phyloP scores from a whole-genome alignment of 139 green algal species.

The Monoraphidium neglectum region DNA sequence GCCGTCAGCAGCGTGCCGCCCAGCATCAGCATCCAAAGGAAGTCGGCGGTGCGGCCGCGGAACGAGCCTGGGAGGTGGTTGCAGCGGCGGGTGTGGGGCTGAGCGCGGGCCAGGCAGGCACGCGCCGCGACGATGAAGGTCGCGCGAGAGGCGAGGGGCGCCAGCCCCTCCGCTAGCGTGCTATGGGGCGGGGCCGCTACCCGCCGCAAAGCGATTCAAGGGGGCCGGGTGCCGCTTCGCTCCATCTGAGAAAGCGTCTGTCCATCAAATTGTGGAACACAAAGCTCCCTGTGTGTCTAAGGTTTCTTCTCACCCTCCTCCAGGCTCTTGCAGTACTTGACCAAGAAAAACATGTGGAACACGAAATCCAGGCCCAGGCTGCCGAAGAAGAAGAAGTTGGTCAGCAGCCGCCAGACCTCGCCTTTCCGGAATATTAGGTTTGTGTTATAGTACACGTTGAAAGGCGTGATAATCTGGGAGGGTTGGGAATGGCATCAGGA shows the following conservation, averaged over 20 bases:
- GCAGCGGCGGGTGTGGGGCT: no score
- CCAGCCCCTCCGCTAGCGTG: no score
- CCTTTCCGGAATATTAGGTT: conserved; percentile 87
- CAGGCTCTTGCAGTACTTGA: conserved; percentile 95
- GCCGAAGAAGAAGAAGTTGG: conserved; percentile 99
- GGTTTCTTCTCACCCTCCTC: conserved; percentile 84
- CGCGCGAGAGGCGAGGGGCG: no score
- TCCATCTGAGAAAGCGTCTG: no score
- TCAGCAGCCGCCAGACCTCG: conserved; percentile 94
- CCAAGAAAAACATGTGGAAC: conserved; percentile 99
- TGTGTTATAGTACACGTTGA: conserved; percentile 98
- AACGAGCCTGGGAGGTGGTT: conserved; percentile 74
- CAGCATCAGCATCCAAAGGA: conserved; percentile 98
- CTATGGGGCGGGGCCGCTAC: no score
- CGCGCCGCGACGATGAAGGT: no score
- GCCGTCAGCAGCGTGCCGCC: conserved; percentile 77
- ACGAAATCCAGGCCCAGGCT: conserved; percentile 96
- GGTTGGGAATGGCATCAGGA: not conserved
- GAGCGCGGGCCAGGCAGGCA: no score
- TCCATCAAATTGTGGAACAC: no score
- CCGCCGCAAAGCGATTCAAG: no score
- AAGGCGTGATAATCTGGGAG: conserved; percentile 90
- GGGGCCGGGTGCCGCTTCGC: no score
- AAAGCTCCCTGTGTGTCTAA: not conserved
- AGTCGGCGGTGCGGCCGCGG: conserved; percentile 89